Conservation (phyloP, 352 stramenopile genomes). For the Plasmopara halstedii region DNA sequence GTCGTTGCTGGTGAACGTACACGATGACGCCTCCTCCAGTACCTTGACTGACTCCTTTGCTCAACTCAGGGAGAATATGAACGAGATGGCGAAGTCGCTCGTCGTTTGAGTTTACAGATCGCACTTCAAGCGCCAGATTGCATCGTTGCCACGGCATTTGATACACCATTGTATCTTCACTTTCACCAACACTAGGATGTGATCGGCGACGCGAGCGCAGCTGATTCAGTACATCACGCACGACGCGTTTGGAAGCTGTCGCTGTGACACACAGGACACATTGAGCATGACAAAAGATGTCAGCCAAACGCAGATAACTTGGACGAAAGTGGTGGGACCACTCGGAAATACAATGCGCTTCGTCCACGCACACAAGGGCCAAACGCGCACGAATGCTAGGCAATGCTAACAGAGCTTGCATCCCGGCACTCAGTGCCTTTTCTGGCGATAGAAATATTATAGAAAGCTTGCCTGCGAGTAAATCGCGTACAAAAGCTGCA, state of each 20-base stretch:
- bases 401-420: constrained; percentile 54
- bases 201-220: constrained; percentile 27
- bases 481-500: constrained; percentile 53
- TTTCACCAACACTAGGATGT: constrained; percentile 5
- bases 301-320: constrained; percentile 57
- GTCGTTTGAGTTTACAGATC: constrained; percentile 47
- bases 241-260: constrained; percentile 78
- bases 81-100: constrained; percentile 38
- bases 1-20: constrained; percentile 78
- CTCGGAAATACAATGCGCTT: constrained; percentile 93
- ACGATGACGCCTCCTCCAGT: constrained; percentile 55
- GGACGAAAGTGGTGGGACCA: constrained; percentile 95
- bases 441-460: constrained; percentile 91
- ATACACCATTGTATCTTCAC: constrained; percentile 39
- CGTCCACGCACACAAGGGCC: constrained; percentile 89
- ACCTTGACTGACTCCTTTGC: constrained; percentile 16
- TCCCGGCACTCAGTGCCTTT: constrained; percentile 71
- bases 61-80: constrained; percentile 16
- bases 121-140: constrained; percentile 56
- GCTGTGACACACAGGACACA: constrained; percentile 90
- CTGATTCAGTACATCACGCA: constrained; percentile 61
- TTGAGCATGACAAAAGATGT: constrained; percentile 49
- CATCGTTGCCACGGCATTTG: constrained; percentile 69
- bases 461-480: constrained; percentile 54
- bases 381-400: constrained; percentile 35